Base-by-base conservation (phyloP, 108 stramenopile genomes). In the Cyclotella kingstonii region DNA sequence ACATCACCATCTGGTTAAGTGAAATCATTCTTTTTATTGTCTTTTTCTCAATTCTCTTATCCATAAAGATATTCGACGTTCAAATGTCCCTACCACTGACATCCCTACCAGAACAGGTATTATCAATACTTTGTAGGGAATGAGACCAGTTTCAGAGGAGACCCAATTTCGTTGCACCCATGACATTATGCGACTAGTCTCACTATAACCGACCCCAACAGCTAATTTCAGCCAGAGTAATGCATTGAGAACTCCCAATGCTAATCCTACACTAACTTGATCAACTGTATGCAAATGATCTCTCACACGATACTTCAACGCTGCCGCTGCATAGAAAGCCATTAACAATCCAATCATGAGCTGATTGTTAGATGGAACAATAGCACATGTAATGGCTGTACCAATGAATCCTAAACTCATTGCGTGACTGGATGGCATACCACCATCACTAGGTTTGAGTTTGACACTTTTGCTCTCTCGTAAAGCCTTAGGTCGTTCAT, bases 351-450 rank as follows among this genome's bases (percentile, higher is more conserved):
- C 71, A 15, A 30, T 56, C 2, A 55, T 12, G 11, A 44, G 6
- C 29, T 57, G 44, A 28, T 50, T 9, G 35, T 44, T 30, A 14
- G 12, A 31, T 43, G 56, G 57, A 8, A 51, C 36, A 28, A 59
- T 22, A 35, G 55, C 40, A 25, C 21, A 8, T 35, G 42, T 28
- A 7, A 60, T 68, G 3, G 55, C 49, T 15, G 81, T 87, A 0
- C 80, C 83, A 48, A 93, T 89, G 48, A 93, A 93, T 4, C 86
- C 88, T 28, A 93, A 66, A 63, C 83, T 84, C 88, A 90, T 93
- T n/a, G 86, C 91, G 62, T 93, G 91, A 23, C 84, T 86, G 3
- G 74, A 77, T 5, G 91, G 91, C 91, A 68, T 68, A 0, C 91
- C 91, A 19, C 77, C 77, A 66, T 93, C 91, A 59, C 82, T 85